Evolutionary conservation across 2,329 filamentous ascomycete species (phyloP), one percentile per base, ranked within the genome.

Genomic region (Cladophialophora chaetospira): DNA sequence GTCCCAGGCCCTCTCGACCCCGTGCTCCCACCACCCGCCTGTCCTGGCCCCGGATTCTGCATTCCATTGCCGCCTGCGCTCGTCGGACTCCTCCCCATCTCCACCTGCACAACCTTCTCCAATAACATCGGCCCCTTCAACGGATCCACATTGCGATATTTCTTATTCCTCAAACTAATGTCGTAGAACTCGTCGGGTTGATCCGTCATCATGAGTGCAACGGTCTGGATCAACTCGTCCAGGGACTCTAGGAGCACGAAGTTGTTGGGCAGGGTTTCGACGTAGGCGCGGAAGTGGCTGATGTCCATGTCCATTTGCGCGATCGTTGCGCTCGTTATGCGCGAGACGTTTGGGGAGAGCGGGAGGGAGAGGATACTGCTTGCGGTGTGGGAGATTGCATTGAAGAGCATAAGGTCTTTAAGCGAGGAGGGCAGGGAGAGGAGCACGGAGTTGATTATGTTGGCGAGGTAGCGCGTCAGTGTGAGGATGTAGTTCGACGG

Each of bases 181-280:
- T 99, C 94, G 71, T 94, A 99, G 73, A 96, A 99, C 72, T 97
- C 93, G 63, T 97, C 92, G n/a, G 90, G 85, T 66, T 96, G 96
- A 36, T 96, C 91, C 1, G 83, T 84, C 68, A 89, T 86, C 82
- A 99, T 88, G 23, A 99, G 80, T 58, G 88, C 85, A 44, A 96
- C 88, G 1, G 94, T 97, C 76, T 99, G 94, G 66, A 93, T 87
- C 31, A 99, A 79, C 75, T 97, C 94, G 67, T 97, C 92, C 35
- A 99, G 77, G 64, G 95, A 94, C 68, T 94, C 88, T 61, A 88
- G 83, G 17, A 99, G 78, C 74, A 96, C 92, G n/a, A 87, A 86
- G 4, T 95, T 93, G 63, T 91, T 88, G 15, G 64, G 64, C 17
- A 99, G 84, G 42, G 85, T 87, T 64, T 90, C 85, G 44, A 99